phyloP scores from a whole-genome alignment of 352 stramenopile species.

The Phytophthora pinifolia region DNA sequence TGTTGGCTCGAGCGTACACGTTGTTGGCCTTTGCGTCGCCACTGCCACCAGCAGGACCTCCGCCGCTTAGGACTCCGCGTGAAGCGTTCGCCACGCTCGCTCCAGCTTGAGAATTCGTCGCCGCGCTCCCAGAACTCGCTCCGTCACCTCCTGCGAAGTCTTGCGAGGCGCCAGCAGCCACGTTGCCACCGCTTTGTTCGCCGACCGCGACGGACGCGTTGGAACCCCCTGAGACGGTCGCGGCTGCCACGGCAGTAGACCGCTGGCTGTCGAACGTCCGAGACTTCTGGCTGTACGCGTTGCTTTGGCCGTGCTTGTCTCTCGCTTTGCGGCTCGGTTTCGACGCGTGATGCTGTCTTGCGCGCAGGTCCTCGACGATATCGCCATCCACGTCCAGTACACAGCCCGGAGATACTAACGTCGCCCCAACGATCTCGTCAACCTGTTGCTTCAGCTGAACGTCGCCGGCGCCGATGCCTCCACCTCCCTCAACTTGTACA shows the following conservation, averaged over 20 bases:
- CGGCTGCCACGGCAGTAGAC: slow-evolving; percentile 30
- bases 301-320: slow-evolving; percentile 20
- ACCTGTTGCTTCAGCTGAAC: slow-evolving; percentile 68
- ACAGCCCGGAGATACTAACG: slow-evolving; percentile 73
- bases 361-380: slow-evolving; percentile 69
- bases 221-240: slow-evolving; percentile 31
- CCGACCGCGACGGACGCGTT: slow-evolving; percentile 43
- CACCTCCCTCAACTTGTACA: slow-evolving; percentile 13
- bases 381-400: slow-evolving; percentile 79
- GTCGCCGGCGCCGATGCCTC: slow-evolving; percentile 43
- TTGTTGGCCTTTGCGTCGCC: slow-evolving; percentile 52
- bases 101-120: slow-evolving; percentile 40
- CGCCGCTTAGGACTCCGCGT: slow-evolving; percentile 40
- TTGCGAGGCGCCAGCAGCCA: slow-evolving; percentile 58
- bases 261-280: slow-evolving; percentile 41
- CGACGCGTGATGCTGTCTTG: slow-evolving; percentile 43
- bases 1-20: slow-evolving; percentile 66
- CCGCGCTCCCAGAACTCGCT: slow-evolving; percentile 34
- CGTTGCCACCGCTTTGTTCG: slow-evolving; percentile 44
- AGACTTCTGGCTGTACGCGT: slow-evolving; percentile 46
- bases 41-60: slow-evolving; percentile 26
- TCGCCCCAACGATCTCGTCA: slow-evolving; percentile 77
- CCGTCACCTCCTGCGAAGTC: slow-evolving; percentile 33
- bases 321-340: slow-evolving; percentile 19
- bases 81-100: slow-evolving; percentile 50